Evolutionary conservation across 495 filamentous ascomycete genomes (phyloP), one percentile per base, ranked within the genome.

Genomic region (Daldinia bambusicola): DNA sequence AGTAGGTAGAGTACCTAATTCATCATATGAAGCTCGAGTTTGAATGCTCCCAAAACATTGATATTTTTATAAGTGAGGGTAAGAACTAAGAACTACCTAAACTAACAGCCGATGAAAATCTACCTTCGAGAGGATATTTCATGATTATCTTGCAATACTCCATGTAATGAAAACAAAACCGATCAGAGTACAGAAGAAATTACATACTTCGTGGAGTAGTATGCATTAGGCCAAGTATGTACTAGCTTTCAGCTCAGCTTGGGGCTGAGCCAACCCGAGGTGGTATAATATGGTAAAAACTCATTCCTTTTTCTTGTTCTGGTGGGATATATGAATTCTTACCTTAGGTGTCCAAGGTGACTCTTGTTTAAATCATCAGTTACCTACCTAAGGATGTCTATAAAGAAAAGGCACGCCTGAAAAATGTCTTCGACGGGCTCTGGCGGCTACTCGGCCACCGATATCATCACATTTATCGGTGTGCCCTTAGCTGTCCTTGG

Each of bases 401-500:
- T 12, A 32, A 30, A 56, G 5, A 48, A n/a, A 65, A 18, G 51
- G 6, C n/a, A 37, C n/a, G 12, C 1, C 34, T 36, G 26, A 26
- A 60, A 62, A 40, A 73, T 73, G 70, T 52, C 70, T 57, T 69
- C 70, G 13, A 43, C 53, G 20, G 59, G 67, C 57, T 70, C 74
- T 36, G 72, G 67, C 36, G 72, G 67, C 56, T 66, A 63, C 59
- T 75, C 77, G 7, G 67, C 82, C 9, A 79, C 72, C 12, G 78
- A 84, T 53, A 76, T 85, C 55, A 84, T 84, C 74, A 85, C 82
- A 0, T 81, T 86, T 74, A 86, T 90, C 69, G 88, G 88, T 61
- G 81, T 91, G 2, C 89, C 89, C 16, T 80, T 91, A 40, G 89
- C 87, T 3, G 88, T 90, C 7, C 79, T 90, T 8, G 89, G 89